These are phyloP conservation scores for Arthrobotrys conoides DNA, from an alignment of 2,329 filamentous ascomycete genomes.

Conservation along the genomic window DNA sequence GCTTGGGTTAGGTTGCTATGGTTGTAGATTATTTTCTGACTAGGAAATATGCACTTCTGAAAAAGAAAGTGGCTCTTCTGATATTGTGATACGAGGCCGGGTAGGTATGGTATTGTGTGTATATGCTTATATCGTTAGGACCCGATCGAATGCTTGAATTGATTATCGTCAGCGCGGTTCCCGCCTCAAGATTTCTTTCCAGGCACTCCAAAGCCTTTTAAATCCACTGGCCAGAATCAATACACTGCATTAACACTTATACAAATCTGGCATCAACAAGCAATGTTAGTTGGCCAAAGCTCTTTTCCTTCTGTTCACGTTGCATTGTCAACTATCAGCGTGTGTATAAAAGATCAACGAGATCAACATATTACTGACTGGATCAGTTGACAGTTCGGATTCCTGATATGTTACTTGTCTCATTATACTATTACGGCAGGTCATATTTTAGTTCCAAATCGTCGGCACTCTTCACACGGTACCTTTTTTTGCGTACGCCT, in stretches of 20 bases:
- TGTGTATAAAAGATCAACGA: conserved; percentile 26
- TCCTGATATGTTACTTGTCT: neutral
- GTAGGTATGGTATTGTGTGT: too few species aligned
- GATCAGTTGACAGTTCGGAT: neutral
- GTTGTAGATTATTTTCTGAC: neutral
- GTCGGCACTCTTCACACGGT: neutral
- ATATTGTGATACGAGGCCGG: too few species aligned
- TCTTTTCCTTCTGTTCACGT: neutral
- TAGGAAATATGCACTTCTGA: neutral
- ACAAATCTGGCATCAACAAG: neutral
- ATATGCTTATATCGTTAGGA: too few species aligned
- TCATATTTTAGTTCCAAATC: conserved; percentile 10
- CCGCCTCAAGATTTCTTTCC: too few species aligned
- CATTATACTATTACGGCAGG: conserved; percentile 8
- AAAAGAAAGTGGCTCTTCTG: too few species aligned
- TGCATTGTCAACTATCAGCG: neutral
- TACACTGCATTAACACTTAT: too few species aligned
- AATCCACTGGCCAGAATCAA: too few species aligned
- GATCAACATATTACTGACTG: conserved; percentile 30
- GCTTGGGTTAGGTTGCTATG: neutral
- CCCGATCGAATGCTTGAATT: too few species aligned
- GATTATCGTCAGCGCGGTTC: too few species aligned
- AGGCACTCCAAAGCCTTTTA: too few species aligned
- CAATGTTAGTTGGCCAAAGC: conserved; percentile 7
- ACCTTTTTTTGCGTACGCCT: too few species aligned